Evolutionary conservation across 768 basidiomycete genomes (phyloP).

Genomic region (Amanita polypyramis): DNA sequence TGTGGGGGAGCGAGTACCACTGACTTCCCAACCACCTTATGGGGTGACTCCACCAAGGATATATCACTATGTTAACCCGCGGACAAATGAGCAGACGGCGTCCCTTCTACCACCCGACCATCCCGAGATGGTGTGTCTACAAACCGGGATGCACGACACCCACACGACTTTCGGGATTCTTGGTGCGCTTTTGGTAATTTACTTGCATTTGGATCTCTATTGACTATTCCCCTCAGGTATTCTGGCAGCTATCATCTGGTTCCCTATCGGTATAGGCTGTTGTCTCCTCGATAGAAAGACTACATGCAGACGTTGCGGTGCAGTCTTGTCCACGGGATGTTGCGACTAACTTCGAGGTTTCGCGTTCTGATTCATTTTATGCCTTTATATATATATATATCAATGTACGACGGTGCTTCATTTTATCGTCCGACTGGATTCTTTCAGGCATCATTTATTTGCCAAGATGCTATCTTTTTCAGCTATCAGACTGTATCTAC

Average conservation of each 20-base stretch:
- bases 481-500: background rate
- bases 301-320: conserved; percentile 45
- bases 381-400: background rate
- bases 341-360: conserved; percentile 19
- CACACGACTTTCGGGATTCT: conserved; percentile 60
- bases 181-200: conserved; percentile 32
- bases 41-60: conserved; percentile 35
- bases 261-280: conserved; percentile 70
- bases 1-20: background rate
- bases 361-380: background rate
- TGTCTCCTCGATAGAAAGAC: conserved; percentile 70
- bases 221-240: conserved; percentile 35
- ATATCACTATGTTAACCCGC: conserved; percentile 60
- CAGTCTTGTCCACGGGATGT: conserved; percentile 30
- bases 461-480: background rate
- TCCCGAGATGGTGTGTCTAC: conserved; percentile 81
- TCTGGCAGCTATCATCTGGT: conserved; percentile 79
- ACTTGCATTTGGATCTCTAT: conserved; percentile 2
- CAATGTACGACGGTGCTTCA: background rate
- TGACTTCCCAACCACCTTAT: conserved; percentile 12
- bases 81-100: conserved; percentile 43
- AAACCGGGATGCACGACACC: conserved; percentile 56
- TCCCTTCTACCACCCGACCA: conserved; percentile 67
- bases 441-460: no score
- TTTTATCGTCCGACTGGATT: no score